phyloP scores from a whole-genome alignment of 768 basidiomycete genomes.

The Termitomyces sp. region DNA sequence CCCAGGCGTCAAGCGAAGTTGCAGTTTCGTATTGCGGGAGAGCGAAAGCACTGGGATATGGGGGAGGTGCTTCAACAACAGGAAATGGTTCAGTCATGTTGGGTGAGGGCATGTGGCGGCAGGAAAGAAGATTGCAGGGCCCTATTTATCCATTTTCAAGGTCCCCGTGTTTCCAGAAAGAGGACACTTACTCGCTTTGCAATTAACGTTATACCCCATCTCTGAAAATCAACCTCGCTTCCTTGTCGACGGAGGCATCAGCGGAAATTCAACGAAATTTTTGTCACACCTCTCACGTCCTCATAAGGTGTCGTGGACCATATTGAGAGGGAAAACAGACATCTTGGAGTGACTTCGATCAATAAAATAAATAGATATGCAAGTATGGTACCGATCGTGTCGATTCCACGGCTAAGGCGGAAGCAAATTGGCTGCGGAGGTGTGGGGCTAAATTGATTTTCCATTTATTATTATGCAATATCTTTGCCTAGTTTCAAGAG shows the following conservation, averaged over 20 bases:
- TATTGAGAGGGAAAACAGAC: not conserved
- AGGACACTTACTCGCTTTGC: not conserved
- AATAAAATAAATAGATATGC: not conserved
- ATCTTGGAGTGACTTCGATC: not conserved
- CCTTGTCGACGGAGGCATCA: not conserved
- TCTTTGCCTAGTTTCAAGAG: not conserved
- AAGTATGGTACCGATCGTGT: not conserved
- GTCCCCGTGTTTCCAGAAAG: slow-evolving; percentile 2
- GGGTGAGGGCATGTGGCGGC: not conserved
- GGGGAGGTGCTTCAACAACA: not conserved
- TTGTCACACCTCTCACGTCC: not conserved
- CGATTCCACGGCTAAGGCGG: not conserved
- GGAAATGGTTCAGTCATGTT: not conserved
- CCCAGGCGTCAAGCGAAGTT: slow-evolving; percentile 3
- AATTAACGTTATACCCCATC: not conserved
- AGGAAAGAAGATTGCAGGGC: not conserved
- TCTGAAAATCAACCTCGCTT: not conserved
- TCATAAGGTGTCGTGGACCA: not conserved
- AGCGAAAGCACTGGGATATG: not conserved
- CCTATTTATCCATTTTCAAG: not conserved
- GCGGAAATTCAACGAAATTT: not conserved
- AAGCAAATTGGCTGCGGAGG: not conserved
- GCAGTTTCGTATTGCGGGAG: slow-evolving; percentile 9
- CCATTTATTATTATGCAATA: not conserved
- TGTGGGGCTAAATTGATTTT: not conserved